These are phyloP conservation scores for Tulasnella sp. DNA, from an alignment of 768 basidiomycete species.

Conservation along the genomic window DNA sequence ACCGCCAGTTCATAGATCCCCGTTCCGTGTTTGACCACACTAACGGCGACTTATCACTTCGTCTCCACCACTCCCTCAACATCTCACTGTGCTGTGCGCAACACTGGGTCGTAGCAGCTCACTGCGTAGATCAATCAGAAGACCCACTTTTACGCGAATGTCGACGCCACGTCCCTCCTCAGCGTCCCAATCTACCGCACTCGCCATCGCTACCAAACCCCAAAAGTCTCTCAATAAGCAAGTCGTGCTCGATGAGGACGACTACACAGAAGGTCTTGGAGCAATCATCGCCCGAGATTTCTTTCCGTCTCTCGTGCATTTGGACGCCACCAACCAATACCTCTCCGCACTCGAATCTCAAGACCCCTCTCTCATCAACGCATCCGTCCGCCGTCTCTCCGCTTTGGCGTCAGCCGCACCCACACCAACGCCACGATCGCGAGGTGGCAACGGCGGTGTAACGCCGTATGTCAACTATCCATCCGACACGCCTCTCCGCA, in stretches of 20 bases:
- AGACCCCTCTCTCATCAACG: constrained; percentile 64
- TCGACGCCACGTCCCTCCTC: not conserved
- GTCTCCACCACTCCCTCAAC: no score
- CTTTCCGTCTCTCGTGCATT: constrained; percentile 85
- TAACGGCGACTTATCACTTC: not conserved
- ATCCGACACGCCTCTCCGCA: constrained; percentile 54
- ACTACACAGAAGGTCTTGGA: constrained; percentile 82
- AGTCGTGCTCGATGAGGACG: constrained; percentile 50
- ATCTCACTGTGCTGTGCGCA: no score
- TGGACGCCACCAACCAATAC: constrained; percentile 81
- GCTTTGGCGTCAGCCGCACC: constrained; percentile 47
- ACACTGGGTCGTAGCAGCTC: no score
- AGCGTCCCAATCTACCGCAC: constrained; percentile 11
- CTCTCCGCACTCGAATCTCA: constrained; percentile 66
- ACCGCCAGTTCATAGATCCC: not conserved
- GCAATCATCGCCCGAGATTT: constrained; percentile 95
- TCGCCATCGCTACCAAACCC: constrained; percentile 7
- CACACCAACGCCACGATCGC: constrained; percentile 20
- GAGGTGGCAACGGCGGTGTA: constrained; percentile 37
- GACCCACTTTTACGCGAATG: not conserved
- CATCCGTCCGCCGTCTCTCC: constrained; percentile 63
- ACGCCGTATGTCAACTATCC: constrained; percentile 54
- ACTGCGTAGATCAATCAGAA: no score
- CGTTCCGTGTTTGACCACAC: not conserved
- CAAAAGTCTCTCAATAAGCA: constrained; percentile 16